Conservation (phyloP, 192 early-diverging fungal species). For the Geranomyces variabilis region DNA sequence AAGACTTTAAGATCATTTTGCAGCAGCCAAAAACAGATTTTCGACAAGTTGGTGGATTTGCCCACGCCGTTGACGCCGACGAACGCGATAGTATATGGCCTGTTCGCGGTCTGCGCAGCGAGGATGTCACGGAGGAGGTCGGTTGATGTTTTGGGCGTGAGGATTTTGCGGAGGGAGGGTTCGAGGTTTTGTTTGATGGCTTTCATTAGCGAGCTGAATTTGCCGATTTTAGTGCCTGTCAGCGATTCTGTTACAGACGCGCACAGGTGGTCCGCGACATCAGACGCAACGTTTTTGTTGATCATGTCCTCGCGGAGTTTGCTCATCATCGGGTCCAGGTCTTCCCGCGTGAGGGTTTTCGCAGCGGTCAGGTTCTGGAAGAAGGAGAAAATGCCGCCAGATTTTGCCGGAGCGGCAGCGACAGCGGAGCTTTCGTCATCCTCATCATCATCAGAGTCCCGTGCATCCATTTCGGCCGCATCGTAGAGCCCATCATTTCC, state of each 20-base stretch:
- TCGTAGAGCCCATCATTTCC: slow-evolving; percentile 62
- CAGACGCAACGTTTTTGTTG: slow-evolving; percentile 90
- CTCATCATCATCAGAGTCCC: slow-evolving; percentile 29
- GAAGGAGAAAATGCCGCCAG: slow-evolving; percentile 36
- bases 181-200: slow-evolving; percentile 83
- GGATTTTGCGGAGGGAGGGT: slow-evolving; percentile 77
- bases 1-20: slow-evolving; percentile 88
- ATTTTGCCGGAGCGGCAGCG: slow-evolving; percentile 7
- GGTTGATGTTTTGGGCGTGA: slow-evolving; percentile 86
- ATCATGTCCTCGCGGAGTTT: slow-evolving; percentile 92
- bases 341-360: slow-evolving; percentile 67
- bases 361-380: slow-evolving; percentile 45
- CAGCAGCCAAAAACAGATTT: slow-evolving; percentile 93
- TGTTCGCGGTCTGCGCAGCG: slow-evolving; percentile 62
- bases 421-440: slow-evolving; percentile 54
- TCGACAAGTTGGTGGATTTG: slow-evolving; percentile 92
- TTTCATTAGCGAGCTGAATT: slow-evolving; percentile 60
- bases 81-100: slow-evolving; percentile 90
- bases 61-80: slow-evolving; percentile 96
- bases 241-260: slow-evolving; percentile 73
- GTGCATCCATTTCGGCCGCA: slow-evolving; percentile 64
- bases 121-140: slow-evolving; percentile 90
- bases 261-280: slow-evolving; percentile 84
- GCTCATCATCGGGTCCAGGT: slow-evolving; percentile 77
- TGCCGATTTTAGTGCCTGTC: slow-evolving; percentile 73